Conservation (phyloP, 2,329 filamentous ascomycete species). For the Colletotrichum sp. region DNA sequence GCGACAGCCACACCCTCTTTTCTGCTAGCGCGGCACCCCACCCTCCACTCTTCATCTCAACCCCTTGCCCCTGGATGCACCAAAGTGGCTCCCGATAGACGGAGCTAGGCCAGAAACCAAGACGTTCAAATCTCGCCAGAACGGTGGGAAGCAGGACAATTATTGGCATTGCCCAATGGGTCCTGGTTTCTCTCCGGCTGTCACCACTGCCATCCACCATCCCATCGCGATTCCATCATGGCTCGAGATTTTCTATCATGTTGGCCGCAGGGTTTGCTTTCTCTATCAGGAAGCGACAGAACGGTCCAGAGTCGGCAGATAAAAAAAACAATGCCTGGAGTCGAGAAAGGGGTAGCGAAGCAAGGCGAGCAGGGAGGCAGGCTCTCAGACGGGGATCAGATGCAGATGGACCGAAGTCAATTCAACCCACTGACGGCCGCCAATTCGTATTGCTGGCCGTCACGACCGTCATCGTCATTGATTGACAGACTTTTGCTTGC, state of each 20-base stretch:
- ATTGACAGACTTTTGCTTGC: background rate
- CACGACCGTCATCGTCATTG: background rate
- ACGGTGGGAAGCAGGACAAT: slow-evolving; percentile 15
- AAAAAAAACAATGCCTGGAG: background rate
- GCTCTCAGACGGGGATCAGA: background rate
- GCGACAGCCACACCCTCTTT: background rate
- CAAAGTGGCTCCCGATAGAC: slow-evolving; percentile 19
- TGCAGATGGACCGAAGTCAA: background rate
- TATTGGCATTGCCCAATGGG: slow-evolving; percentile 1
- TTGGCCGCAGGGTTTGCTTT: background rate
- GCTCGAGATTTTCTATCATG: background rate
- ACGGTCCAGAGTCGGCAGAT: slow-evolving; percentile 1
- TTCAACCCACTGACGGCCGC: slow-evolving; percentile 5
- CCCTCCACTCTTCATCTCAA: slow-evolving; percentile 9
- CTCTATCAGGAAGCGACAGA: background rate
- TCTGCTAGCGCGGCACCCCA: background rate
- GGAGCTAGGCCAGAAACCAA: slow-evolving; percentile 25
- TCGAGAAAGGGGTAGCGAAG: slow-evolving; percentile 5
- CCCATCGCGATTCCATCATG: slow-evolving; percentile 1
- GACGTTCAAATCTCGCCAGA: slow-evolving; percentile 30
- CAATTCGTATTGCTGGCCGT: background rate
- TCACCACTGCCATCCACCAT: background rate
- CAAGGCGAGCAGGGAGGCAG: background rate
- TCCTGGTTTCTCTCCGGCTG: background rate
- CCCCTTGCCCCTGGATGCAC: slow-evolving; percentile 18